A percentile compares a stretch with the other conserved stretches of the same genome.
Conservation (phyloP, 2,329 filamentous ascomycete genomes). For the Pyricularia grisea region DNA sequence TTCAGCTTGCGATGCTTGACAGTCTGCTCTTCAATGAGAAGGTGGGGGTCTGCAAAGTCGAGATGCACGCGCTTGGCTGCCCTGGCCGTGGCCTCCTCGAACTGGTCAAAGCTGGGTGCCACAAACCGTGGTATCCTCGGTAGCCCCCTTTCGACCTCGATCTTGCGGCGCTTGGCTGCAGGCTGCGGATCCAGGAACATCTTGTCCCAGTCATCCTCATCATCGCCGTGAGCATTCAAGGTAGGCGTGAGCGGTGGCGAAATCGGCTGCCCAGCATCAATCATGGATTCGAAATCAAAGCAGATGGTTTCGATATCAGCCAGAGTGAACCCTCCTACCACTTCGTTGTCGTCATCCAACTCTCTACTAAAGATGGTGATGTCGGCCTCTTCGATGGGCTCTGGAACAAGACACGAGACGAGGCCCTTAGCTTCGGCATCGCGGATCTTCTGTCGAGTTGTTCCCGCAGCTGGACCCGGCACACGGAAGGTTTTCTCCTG, state of each 20-base stretch:
- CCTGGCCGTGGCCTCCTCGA: slow-evolving; percentile 61
- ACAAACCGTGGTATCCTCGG: slow-evolving; percentile 49
- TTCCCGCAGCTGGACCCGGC: slow-evolving; percentile 45
- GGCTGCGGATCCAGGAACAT: slow-evolving; percentile 46
- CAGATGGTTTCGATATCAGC: slow-evolving; percentile 79
- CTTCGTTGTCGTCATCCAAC: slow-evolving; percentile 43
- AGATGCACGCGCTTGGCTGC: slow-evolving; percentile 72
- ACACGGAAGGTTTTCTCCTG: slow-evolving; percentile 80
- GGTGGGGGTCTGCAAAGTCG: slow-evolving; percentile 79
- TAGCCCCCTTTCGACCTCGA: slow-evolving; percentile 42
- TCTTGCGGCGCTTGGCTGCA: slow-evolving; percentile 51
- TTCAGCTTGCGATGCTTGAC: slow-evolving; percentile 51
- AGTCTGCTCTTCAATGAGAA: slow-evolving; percentile 67
- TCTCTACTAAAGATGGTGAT: slow-evolving; percentile 25
- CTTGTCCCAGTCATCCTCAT: slow-evolving; percentile 52
- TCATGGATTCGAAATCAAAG: slow-evolving; percentile 70
- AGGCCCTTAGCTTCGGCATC: slow-evolving; percentile 39
- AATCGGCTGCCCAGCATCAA: slow-evolving; percentile 22
- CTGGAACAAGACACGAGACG: slow-evolving; percentile 30
- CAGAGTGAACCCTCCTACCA: slow-evolving; percentile 64
- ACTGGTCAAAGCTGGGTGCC: slow-evolving; percentile 71
- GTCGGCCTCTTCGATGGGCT: slow-evolving; percentile 30
- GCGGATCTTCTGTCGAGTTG: slow-evolving; percentile 47
- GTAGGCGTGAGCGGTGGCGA: slow-evolving; percentile 22
- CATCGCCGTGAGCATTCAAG: slow-evolving; percentile 8